These are phyloP conservation scores for Arthrocladium fulminans DNA, from an alignment of 2,329 filamentous ascomycete species.

Conservation along the genomic window DNA sequence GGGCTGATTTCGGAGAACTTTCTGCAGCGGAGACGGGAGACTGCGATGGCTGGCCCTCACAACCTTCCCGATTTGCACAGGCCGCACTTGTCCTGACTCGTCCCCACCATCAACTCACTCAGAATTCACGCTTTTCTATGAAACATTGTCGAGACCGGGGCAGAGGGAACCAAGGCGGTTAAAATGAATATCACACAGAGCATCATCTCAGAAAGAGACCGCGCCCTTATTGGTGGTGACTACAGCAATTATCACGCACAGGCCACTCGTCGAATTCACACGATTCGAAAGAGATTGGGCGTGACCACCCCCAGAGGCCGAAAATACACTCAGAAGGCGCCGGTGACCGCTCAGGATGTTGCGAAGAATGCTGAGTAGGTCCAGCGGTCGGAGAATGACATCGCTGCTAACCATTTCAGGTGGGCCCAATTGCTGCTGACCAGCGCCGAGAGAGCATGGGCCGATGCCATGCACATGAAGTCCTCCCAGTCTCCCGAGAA, in stretches of 20 bases:
- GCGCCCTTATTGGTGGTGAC: constrained; percentile 78
- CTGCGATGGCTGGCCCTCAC: not conserved
- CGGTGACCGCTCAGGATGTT: constrained; percentile 67
- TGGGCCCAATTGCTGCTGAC: constrained; percentile 72
- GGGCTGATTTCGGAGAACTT: not conserved
- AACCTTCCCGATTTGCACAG: not conserved
- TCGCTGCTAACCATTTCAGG: constrained; percentile 38
- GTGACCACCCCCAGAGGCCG: constrained; percentile 75
- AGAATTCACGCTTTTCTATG: no score
- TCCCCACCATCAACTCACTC: not conserved
- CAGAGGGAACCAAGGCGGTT: not conserved
- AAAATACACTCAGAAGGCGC: constrained; percentile 67
- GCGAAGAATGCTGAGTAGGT: constrained; percentile 65
- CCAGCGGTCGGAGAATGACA: not conserved
- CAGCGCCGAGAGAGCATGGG: constrained; percentile 84
- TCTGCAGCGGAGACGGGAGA: not conserved
- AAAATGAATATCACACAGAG: constrained; percentile 85
- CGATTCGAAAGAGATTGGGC: constrained; percentile 73
- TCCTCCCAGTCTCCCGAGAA: constrained; percentile 68
- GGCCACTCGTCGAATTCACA: constrained; percentile 71
- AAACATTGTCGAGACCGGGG: no score
- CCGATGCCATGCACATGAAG: constrained; percentile 92
- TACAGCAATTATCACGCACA: constrained; percentile 76
- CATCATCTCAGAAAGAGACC: constrained; percentile 67
- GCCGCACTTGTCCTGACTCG: not conserved